Percentiles rank a stretch among this genome's conserved stretches.
These are phyloP conservation scores for Wickerhamiella sorbophila DNA, from an alignment of 805 yeast genomes.

Conservation along the genomic window DNA sequence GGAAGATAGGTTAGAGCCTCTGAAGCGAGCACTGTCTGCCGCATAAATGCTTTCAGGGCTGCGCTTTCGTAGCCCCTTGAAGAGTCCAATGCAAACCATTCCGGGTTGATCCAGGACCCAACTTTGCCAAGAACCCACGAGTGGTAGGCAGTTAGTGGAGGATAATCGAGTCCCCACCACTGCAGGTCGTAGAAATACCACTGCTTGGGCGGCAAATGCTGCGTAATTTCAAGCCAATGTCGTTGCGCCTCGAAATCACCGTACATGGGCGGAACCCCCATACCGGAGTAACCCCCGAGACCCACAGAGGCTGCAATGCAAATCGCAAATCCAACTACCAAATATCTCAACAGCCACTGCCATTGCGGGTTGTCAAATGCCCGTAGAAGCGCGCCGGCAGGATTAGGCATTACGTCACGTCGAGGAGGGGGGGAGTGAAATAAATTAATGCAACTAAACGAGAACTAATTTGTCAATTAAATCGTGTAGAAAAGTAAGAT, in stretches of 20 bases:
- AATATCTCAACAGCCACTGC: slow-evolving; percentile 42
- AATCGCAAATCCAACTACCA: slow-evolving; percentile 30
- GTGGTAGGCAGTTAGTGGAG: slow-evolving; percentile 91
- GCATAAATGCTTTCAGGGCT: slow-evolving; percentile 69
- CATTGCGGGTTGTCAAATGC: slow-evolving; percentile 17
- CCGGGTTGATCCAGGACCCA: slow-evolving; percentile 46
- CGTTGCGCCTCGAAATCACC: slow-evolving; percentile 98
- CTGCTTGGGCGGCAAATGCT: slow-evolving; percentile 48
- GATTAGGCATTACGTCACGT: slow-evolving; percentile 39
- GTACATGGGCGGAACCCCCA: slow-evolving; percentile 53
- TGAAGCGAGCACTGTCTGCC: slow-evolving; percentile 61
- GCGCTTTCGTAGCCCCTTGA: slow-evolving; percentile 66
- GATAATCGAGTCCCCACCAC: slow-evolving; percentile 96
- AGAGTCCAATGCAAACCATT: slow-evolving; percentile 60
- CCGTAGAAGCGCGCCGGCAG: slow-evolving; percentile 7
- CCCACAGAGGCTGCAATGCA: slow-evolving; percentile 61
- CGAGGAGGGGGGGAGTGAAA: slow-evolving; percentile 16
- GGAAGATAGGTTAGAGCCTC: slow-evolving; percentile 68
- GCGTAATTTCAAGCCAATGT: slow-evolving; percentile 93
- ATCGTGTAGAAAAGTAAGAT: slow-evolving; percentile 3
- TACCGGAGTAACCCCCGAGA: slow-evolving; percentile 76
- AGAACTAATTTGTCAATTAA: slow-evolving; percentile 2
- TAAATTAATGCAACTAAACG: slow-evolving; percentile 1
- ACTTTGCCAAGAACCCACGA: slow-evolving; percentile 62
- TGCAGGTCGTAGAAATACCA: slow-evolving; percentile 87